Percentiles rank a stretch among this genome's conserved stretches.
phyloP scores from a whole-genome alignment of 768 basidiomycete genomes.

The Tubosaeta sp. region DNA sequence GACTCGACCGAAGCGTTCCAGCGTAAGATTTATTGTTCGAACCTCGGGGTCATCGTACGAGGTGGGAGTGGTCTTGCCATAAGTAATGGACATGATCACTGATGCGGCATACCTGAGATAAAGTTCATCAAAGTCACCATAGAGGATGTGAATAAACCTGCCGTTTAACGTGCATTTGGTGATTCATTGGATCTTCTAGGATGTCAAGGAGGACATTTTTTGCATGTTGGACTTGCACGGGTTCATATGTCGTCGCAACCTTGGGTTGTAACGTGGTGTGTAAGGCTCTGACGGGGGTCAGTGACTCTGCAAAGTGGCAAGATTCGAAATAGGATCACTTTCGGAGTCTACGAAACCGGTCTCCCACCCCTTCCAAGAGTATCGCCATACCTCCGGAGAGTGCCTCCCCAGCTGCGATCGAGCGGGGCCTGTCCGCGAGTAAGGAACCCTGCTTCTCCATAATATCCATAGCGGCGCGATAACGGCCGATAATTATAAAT shows the following conservation, averaged over 20 bases:
- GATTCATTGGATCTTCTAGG: conserved; percentile 28
- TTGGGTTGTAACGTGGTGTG: conserved; percentile 34
- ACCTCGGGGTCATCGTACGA: conserved; percentile 36
- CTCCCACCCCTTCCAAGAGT: conserved; percentile 23
- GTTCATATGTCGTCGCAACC: conserved; percentile 30
- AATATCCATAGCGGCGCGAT: conserved; percentile 35
- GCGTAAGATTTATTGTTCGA: conserved; percentile 22
- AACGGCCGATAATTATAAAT: conserved; percentile 22
- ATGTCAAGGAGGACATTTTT: conserved; percentile 34
- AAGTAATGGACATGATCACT: conserved; percentile 36
- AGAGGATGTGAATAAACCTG: neutral
- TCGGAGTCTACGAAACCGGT: conserved; percentile 29
- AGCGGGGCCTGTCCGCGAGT: conserved; percentile 34
- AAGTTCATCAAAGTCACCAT: neutral
- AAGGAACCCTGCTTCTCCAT: conserved; percentile 36
- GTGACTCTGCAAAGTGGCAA: neutral
- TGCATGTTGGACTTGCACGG: conserved; percentile 31
- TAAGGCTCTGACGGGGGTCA: conserved; percentile 21
- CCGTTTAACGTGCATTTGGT: conserved; percentile 33
- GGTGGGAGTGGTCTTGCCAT: conserved; percentile 38
- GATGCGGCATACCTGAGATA: conserved; percentile 35
- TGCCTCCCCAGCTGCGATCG: conserved; percentile 32
- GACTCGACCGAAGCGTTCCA: conserved; percentile 23
- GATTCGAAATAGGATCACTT: conserved; percentile 7
- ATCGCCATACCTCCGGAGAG: conserved; percentile 33